Evolutionary conservation across 2,329 filamentous ascomycete genomes (phyloP).

Genomic region (Aspergillus sp.): DNA sequence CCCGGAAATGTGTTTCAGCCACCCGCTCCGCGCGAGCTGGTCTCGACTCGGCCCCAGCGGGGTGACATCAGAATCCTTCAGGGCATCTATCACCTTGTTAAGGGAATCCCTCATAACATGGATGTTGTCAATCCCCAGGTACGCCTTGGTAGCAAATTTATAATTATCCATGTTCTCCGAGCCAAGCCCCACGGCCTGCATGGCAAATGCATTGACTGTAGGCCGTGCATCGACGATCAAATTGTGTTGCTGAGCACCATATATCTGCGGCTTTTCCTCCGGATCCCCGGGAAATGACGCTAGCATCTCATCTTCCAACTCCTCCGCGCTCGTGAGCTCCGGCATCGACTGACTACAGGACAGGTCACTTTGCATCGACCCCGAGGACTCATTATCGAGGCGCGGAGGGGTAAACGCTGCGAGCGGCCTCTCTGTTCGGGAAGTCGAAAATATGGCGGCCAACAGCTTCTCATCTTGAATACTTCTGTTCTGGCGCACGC

Average conservation of each 20-base stretch:
- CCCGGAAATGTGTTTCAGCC: conserved; percentile 84
- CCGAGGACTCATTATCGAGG: conserved; percentile 42
- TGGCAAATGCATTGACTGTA: conserved; percentile 88
- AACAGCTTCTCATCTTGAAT: conserved; percentile 95
- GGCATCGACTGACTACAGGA: conserved; percentile 39
- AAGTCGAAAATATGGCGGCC: conserved; percentile 84
- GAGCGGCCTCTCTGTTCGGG: conserved; percentile 46
- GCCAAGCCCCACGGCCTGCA: conserved; percentile 88
- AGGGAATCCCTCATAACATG: conserved; percentile 95
- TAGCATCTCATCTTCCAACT: conserved; percentile 67
- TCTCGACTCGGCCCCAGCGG: conserved; percentile 79
- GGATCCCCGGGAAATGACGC: conserved; percentile 54
- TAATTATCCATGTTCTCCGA: conserved; percentile 99
- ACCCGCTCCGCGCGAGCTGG: conserved; percentile 75
- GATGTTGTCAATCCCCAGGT: conserved; percentile 95
- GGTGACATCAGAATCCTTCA: conserved; percentile 90
- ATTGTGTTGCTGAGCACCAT: conserved; percentile 90
- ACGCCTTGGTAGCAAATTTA: conserved; percentile 84
- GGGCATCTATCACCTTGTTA: conserved; percentile 78
- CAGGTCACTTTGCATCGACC: conserved; percentile 50
- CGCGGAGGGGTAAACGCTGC: conserved; percentile 37
- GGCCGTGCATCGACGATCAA: conserved; percentile 94
- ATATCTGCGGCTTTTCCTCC: conserved; percentile 65
- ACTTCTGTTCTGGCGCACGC: conserved; percentile 81
- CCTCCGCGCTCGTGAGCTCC: conserved; percentile 62